Evolutionary conservation across 1,284 basidiomycete genomes (phyloP).

Genomic region (Marasmius fiardii): DNA sequence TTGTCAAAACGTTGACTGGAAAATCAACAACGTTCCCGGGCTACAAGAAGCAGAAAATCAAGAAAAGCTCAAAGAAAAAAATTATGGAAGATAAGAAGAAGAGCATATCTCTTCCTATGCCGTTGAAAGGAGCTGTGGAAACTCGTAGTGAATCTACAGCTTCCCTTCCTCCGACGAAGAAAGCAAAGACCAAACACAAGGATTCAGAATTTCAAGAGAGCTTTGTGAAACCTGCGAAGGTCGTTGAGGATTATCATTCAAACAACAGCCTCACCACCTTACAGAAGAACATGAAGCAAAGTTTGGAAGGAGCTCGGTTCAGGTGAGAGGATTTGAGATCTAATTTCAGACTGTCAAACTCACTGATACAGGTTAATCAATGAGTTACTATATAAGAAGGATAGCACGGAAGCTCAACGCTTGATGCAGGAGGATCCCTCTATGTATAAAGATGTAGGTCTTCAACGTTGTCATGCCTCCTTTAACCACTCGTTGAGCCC

Average conservation of each 20-base stretch:
- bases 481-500: background rate
- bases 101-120: constrained; percentile 29
- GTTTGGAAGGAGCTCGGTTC: constrained; percentile 82
- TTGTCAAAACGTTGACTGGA: constrained; percentile 60
- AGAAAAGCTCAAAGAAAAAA: constrained; percentile 3
- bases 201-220: background rate
- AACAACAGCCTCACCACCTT: constrained; percentile 56
- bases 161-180: constrained; percentile 29
- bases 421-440: constrained; percentile 82
- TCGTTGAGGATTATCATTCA: background rate
- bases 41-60: constrained; percentile 13
- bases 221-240: background rate
- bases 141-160: constrained; percentile 14
- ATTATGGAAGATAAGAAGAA: constrained; percentile 20
- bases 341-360: constrained; percentile 3
- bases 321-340: constrained; percentile 43
- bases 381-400: constrained; percentile 83
- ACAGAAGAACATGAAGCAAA: constrained; percentile 75
- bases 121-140: constrained; percentile 22
- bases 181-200: constrained; percentile 28
- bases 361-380: constrained; percentile 71
- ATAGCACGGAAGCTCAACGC: constrained; percentile 67
- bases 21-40: background rate
- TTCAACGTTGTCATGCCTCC: constrained; percentile 4
- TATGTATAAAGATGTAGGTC: constrained; percentile 70